Percentiles rank a stretch among this genome's conserved stretches.
Evolutionary conservation across 2,329 filamentous ascomycete genomes (phyloP).

Genomic region (Sporothrix protearum): DNA sequence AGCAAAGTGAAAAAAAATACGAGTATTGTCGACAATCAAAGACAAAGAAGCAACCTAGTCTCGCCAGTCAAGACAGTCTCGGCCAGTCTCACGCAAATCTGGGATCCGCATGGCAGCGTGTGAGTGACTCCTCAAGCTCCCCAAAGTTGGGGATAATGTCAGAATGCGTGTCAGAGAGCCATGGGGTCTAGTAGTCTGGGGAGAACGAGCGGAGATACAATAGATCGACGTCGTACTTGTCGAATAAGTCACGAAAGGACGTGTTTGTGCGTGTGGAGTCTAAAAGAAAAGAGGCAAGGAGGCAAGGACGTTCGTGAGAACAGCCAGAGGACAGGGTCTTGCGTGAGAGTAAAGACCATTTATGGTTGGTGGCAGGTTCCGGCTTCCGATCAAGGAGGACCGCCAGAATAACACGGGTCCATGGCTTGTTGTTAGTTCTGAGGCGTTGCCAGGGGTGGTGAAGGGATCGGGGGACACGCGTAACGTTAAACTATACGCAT

Average conservation of each 20-base stretch:
- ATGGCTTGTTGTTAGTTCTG: not conserved
- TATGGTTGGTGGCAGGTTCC: not conserved
- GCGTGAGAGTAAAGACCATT: not conserved
- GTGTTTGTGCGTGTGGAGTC: not conserved
- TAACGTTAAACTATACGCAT: not conserved
- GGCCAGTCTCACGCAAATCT: not conserved
- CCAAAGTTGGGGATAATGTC: not conserved
- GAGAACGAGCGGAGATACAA: not conserved
- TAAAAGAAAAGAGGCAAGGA: not conserved
- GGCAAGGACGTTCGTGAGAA: not conserved
- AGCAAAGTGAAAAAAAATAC: not conserved
- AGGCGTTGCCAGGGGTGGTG: too few species aligned
- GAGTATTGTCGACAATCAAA: not conserved
- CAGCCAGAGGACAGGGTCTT: not conserved
- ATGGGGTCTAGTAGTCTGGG: not conserved
- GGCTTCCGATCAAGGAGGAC: not conserved
- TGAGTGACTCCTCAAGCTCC: not conserved
- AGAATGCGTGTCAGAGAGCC: not conserved
- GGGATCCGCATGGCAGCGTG: not conserved
- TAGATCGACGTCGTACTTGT: not conserved
- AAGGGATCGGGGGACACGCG: not conserved
- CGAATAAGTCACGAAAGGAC: constrained; percentile 6
- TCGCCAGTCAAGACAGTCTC: not conserved
- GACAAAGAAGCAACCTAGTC: not conserved
- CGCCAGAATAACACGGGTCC: not conserved